Evolutionary conservation across 176 grass and related monocot genomes (phyloP).

Genomic region (Ampelocalamus luodianensis): DNA sequence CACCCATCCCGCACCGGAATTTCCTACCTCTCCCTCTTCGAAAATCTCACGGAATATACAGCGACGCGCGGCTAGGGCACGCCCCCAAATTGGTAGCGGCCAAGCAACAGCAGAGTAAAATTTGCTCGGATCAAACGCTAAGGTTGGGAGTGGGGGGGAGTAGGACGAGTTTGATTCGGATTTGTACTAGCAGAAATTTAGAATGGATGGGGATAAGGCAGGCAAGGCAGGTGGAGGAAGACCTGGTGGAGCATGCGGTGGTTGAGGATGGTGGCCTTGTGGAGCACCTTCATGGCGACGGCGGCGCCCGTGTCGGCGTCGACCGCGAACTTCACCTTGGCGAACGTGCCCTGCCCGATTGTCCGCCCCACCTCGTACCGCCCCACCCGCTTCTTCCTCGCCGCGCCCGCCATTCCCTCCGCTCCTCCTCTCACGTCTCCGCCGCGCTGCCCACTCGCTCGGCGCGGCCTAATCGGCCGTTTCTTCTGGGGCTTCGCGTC

Average conservation of each 20-base stretch:
- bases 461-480: too few relatives aligned
- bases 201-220: not conserved
- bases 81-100: not conserved
- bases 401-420: conserved; percentile 43
- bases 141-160: too few relatives aligned
- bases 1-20: too few relatives aligned
- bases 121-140: too few relatives aligned
- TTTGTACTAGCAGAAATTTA: not conserved
- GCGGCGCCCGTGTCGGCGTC: conserved; percentile 61
- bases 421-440: not conserved
- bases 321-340: conserved; percentile 95
- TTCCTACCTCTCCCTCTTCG: too few relatives aligned
- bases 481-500: too few relatives aligned
- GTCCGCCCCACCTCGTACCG: conserved; percentile 92
- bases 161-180: not conserved
- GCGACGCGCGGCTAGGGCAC: too few relatives aligned
- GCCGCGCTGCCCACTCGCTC: not conserved
- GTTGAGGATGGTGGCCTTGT: conserved; percentile 82
- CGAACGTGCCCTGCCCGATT: conserved; percentile 87
- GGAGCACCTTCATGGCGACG: conserved; percentile 91
- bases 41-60: too few relatives aligned
- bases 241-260: conserved; percentile 95
- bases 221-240: not conserved
- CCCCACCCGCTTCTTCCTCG: conserved; percentile 67
- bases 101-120: not conserved